Conservation (phyloP, 1,139 yeast species). For the Protomyces arabidopsidicola region DNA sequence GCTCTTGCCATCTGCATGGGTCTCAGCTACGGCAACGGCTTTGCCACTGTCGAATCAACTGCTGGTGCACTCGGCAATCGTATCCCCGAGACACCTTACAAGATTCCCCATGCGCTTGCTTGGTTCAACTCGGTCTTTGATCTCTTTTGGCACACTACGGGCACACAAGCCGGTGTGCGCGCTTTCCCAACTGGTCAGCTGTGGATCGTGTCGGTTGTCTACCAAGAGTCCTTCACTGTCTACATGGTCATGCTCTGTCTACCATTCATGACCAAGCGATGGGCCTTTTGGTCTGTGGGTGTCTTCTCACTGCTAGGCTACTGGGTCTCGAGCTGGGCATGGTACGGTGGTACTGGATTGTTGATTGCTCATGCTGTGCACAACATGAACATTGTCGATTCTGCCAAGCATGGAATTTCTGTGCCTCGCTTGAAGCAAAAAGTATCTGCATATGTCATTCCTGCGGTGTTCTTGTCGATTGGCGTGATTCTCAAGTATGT, state of each 20-base stretch:
- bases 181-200: constrained; percentile 24
- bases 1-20: constrained; percentile 16
- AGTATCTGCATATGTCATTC: constrained; percentile 10
- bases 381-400: constrained; percentile 18
- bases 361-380: constrained; percentile 12
- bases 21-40: constrained; percentile 8
- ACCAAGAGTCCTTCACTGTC: constrained; percentile 24
- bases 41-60: constrained; percentile 2
- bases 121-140: constrained; percentile 25
- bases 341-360: constrained; percentile 22
- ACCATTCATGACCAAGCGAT: constrained; percentile 13
- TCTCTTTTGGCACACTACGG: constrained; percentile 18
- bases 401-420: constrained; percentile 4
- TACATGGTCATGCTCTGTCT: constrained; percentile 25
- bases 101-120: constrained; percentile 17
- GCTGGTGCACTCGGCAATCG: constrained; percentile 12
- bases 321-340: constrained; percentile 26
- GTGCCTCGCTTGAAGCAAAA: constrained; percentile 3
- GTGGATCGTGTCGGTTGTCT: constrained; percentile 21
- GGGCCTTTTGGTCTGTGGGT: constrained; percentile 6
- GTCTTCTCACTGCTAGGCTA: constrained; percentile 9
- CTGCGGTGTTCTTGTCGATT: constrained; percentile 10
- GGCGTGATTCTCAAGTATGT: constrained; percentile 23
- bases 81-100: constrained; percentile 22
- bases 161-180: constrained; percentile 24